Conservation (phyloP, 2,329 filamentous ascomycete genomes). For the Venturia oleaginea region DNA sequence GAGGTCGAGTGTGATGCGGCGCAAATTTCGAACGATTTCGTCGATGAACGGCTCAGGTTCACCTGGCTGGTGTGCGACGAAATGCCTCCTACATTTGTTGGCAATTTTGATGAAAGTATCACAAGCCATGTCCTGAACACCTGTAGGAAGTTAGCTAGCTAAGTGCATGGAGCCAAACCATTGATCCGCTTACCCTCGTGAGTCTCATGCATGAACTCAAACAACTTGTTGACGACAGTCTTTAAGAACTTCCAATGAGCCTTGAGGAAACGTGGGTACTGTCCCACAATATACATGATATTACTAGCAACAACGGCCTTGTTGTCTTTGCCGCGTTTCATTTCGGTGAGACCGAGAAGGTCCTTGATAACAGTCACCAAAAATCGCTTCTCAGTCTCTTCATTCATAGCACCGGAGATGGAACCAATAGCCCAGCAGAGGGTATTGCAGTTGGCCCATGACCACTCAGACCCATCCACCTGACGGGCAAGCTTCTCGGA, state of each 20-base stretch:
- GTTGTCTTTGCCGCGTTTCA: slow-evolving; percentile 99
- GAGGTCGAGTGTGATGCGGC: slow-evolving; percentile 90
- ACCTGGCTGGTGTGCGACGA: slow-evolving; percentile 89
- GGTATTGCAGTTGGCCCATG: slow-evolving; percentile 99
- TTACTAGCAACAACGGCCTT: slow-evolving; percentile 98
- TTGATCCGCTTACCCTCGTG: slow-evolving; percentile 64
- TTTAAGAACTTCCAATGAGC: slow-evolving; percentile 99
- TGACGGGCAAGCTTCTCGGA: slow-evolving; percentile 94
- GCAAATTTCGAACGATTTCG: slow-evolving; percentile 91
- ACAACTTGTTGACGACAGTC: slow-evolving; percentile 98
- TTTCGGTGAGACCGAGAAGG: slow-evolving; percentile 88
- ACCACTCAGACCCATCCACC: slow-evolving; percentile 94
- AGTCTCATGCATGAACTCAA: slow-evolving; percentile 99
- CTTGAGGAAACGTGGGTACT: slow-evolving; percentile 96
- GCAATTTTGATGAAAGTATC: slow-evolving; percentile 99
- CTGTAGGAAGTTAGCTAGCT: slow-evolving; percentile 29
- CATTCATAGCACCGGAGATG: slow-evolving; percentile 98
- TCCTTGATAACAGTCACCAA: slow-evolving; percentile 98
- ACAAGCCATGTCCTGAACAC: slow-evolving; percentile 99
- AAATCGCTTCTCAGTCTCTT: slow-evolving; percentile 98
- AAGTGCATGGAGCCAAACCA: slow-evolving; percentile 13
- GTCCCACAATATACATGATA: slow-evolving; percentile 99
- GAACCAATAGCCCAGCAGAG: slow-evolving; percentile 99
- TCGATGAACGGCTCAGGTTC: slow-evolving; percentile 96
- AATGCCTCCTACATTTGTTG: slow-evolving; percentile 94